Evolutionary conservation across 1,284 basidiomycete genomes (phyloP).

Genomic region (Leccinum pallidistipes): DNA sequence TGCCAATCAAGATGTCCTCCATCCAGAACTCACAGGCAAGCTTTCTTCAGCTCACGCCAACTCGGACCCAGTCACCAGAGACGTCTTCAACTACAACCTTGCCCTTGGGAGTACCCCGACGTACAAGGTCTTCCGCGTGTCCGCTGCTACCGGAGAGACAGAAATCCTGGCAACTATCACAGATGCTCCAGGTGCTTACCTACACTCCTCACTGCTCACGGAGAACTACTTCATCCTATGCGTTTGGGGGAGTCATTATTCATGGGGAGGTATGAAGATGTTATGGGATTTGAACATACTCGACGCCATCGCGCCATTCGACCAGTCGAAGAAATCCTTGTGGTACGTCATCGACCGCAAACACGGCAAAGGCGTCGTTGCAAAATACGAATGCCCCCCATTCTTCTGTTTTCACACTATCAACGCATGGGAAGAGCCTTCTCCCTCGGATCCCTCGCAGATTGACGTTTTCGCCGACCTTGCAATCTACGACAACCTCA

Average conservation of each 20-base stretch:
- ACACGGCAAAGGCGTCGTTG: slow-evolving; percentile 36
- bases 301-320: slow-evolving; percentile 35
- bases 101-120: slow-evolving; percentile 25
- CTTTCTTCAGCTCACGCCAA: slow-evolving; percentile 40
- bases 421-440: slow-evolving; percentile 39
- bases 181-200: slow-evolving; percentile 39
- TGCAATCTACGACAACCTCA: slow-evolving; percentile 35
- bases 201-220: slow-evolving; percentile 39
- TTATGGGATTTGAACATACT: slow-evolving; percentile 35
- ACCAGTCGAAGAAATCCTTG: slow-evolving; percentile 26
- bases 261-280: slow-evolving; percentile 33
- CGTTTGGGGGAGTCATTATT: slow-evolving; percentile 35
- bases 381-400: slow-evolving; percentile 38
- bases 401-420: slow-evolving; percentile 41
- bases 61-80: slow-evolving; percentile 35
- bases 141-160: slow-evolving; percentile 29
- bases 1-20: slow-evolving; percentile 29
- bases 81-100: slow-evolving; percentile 38
- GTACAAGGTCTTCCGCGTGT: slow-evolving; percentile 38
- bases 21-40: slow-evolving; percentile 35
- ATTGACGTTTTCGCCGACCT: slow-evolving; percentile 39
- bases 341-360: slow-evolving; percentile 41
- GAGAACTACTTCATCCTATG: slow-evolving; percentile 37
- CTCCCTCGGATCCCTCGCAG: slow-evolving; percentile 27
- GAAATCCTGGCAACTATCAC: slow-evolving; percentile 38